phyloP scores from a whole-genome alignment of 2,329 filamentous ascomycete species.

The Colletotrichum noveboracense region DNA sequence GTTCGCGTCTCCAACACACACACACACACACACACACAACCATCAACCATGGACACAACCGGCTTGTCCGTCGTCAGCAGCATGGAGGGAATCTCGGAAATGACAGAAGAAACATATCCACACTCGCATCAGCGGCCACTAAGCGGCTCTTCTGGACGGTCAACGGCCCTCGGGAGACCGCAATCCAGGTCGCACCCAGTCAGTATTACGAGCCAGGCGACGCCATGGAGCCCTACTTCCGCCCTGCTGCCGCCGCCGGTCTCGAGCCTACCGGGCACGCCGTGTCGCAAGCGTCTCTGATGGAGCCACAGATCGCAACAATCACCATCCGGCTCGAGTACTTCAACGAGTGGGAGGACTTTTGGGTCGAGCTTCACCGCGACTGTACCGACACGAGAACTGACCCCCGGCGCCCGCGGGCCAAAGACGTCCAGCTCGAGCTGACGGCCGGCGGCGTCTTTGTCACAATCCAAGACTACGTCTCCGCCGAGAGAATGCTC shows the following conservation, averaged over 20 bases:
- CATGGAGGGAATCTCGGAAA: background rate
- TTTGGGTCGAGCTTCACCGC: background rate
- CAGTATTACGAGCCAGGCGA: slow-evolving; percentile 4
- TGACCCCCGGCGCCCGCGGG: background rate
- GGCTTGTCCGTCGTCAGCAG: background rate
- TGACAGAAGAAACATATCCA: background rate
- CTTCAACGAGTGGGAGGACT: background rate
- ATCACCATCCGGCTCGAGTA: background rate
- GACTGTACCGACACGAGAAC: background rate
- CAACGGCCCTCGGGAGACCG: slow-evolving; percentile 6
- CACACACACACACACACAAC: background rate
- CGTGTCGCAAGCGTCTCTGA: slow-evolving; percentile 20
- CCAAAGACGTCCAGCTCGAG: slow-evolving; percentile 12
- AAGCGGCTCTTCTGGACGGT: background rate
- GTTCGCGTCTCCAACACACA: background rate
- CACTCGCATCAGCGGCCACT: background rate
- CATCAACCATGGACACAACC: background rate
- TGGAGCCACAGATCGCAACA: background rate
- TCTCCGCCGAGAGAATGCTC: slow-evolving; percentile 4
- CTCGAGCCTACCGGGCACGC: slow-evolving; percentile 9
- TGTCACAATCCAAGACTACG: slow-evolving; percentile 27
- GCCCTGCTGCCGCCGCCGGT: background rate
- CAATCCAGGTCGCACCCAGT: slow-evolving; percentile 11
- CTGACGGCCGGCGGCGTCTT: slow-evolving; percentile 11
- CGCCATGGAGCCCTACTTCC: slow-evolving; percentile 13